Percentiles rank a stretch among this genome's conserved stretches.
These are phyloP conservation scores for Lactifluus subvellereus DNA, from an alignment of 768 basidiomycete genomes.

Conservation along the genomic window DNA sequence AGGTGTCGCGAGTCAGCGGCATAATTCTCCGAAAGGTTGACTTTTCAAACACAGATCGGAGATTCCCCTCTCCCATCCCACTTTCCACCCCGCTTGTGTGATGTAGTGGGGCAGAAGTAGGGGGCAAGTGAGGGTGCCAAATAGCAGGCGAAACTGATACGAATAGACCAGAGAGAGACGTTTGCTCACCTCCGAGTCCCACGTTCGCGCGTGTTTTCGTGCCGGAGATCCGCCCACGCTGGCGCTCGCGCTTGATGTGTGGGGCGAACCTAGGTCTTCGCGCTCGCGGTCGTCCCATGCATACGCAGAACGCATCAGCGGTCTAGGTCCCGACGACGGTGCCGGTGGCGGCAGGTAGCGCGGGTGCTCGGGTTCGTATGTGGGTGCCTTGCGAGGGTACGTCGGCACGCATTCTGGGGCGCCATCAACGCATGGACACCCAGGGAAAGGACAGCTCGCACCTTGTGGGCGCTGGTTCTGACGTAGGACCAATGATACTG, in stretches of 20 bases:
- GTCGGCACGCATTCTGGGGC: slow-evolving; percentile 10
- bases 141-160: too few relatives aligned
- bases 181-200: slow-evolving; percentile 20
- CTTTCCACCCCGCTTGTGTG: background rate
- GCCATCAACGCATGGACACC: slow-evolving; percentile 12
- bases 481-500: slow-evolving; percentile 23
- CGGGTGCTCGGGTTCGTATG: slow-evolving; percentile 15
- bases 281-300: slow-evolving; percentile 23
- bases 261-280: slow-evolving; percentile 18
- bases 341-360: slow-evolving; percentile 16
- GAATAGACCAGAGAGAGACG: background rate
- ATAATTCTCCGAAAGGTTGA: background rate
- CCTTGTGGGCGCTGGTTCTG: slow-evolving; percentile 20
- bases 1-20: background rate
- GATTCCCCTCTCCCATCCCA: background rate
- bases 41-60: background rate
- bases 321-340: background rate
- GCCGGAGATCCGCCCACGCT: slow-evolving; percentile 16
- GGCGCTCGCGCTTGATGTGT: slow-evolving; percentile 18
- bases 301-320: slow-evolving; percentile 21
- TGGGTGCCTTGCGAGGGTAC: slow-evolving; percentile 19
- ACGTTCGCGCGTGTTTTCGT: slow-evolving; percentile 22
- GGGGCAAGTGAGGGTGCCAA: background rate
- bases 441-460: slow-evolving; percentile 14
- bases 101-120: background rate